Evolutionary conservation across 495 filamentous ascomycete species (phyloP).

Genomic region (Amniculicola lignicola): DNA sequence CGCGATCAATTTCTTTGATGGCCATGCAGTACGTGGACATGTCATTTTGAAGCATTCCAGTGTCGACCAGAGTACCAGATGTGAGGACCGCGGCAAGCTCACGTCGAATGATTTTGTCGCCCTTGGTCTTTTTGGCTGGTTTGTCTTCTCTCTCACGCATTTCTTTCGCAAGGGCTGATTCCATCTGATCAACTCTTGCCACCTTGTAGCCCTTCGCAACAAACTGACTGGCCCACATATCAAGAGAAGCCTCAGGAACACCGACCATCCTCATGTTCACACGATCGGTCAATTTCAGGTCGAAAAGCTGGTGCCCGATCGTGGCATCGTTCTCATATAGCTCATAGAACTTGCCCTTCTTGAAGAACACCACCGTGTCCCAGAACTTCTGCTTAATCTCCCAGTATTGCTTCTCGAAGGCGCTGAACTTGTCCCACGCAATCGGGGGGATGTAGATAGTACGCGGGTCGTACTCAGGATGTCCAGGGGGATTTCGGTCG

Average conservation of each 20-base stretch:
- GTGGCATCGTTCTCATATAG: slow-evolving; percentile 98
- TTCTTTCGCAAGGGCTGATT: slow-evolving; percentile 92
- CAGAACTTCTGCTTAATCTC: slow-evolving; percentile 98
- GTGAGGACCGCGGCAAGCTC: slow-evolving; percentile 91
- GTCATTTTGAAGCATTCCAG: slow-evolving; percentile 95
- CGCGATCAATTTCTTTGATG: slow-evolving; percentile 81
- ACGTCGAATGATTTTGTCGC: slow-evolving; percentile 87
- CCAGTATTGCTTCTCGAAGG: slow-evolving; percentile 99
- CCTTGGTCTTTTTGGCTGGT: slow-evolving; percentile 55
- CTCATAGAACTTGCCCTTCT: slow-evolving; percentile 99
- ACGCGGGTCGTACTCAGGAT: slow-evolving; percentile 89
- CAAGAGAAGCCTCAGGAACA: slow-evolving; percentile 83
- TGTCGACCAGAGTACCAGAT: slow-evolving; percentile 87
- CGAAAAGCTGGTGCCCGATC: slow-evolving; percentile 94
- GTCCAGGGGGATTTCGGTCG: slow-evolving; percentile 71
- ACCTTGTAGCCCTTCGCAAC: slow-evolving; percentile 95
- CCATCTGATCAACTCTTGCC: slow-evolving; percentile 91
- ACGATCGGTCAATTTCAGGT: slow-evolving; percentile 94
- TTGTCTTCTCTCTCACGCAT: slow-evolving; percentile 80
- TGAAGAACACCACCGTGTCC: slow-evolving; percentile 99
- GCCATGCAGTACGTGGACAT: slow-evolving; percentile 96
- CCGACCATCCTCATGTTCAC: slow-evolving; percentile 99
- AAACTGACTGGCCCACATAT: slow-evolving; percentile 93
- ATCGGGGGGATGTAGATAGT: slow-evolving; percentile 81
- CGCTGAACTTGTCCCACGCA: slow-evolving; percentile 74